These are phyloP conservation scores for Neurospora sp. DNA, from an alignment of 495 filamentous ascomycete genomes.

Conservation along the genomic window DNA sequence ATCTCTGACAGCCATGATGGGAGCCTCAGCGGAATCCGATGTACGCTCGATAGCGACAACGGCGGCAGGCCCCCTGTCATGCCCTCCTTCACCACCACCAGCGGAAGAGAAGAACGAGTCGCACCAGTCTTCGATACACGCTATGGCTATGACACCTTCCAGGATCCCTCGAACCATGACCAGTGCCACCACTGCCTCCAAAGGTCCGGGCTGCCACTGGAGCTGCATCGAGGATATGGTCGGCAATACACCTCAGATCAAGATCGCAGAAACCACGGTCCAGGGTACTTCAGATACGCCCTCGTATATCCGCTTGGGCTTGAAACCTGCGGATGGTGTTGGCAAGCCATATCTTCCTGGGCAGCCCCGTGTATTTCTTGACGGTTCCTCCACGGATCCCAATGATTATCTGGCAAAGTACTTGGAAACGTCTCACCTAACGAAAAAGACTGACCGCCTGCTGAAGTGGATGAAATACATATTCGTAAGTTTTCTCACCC, in stretches of 20 bases:
- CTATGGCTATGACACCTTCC: neutral
- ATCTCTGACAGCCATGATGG: neutral
- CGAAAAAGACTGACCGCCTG: constrained; percentile 9
- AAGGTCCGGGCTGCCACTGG: neutral
- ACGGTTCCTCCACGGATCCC: neutral
- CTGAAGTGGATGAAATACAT: constrained; percentile 20
- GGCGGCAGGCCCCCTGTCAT: neutral
- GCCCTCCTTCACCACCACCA: neutral
- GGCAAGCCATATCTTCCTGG: constrained; percentile 15
- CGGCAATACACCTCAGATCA: neutral
- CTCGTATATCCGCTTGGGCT: neutral
- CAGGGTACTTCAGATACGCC: neutral
- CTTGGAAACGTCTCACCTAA: constrained; percentile 7
- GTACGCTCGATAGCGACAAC: neutral
- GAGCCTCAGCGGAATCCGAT: neutral
- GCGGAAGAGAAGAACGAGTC: neutral
- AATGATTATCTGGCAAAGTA: constrained; percentile 8
- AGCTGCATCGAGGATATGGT: neutral
- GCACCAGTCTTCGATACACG: neutral
- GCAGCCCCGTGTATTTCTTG: constrained; percentile 16
- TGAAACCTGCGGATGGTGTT: neutral
- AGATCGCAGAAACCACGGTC: neutral
- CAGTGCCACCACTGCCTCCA: neutral
- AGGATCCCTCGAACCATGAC: neutral
- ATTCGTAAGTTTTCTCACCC: constrained; percentile 6